Base-by-base conservation (phyloP, 1,284 basidiomycete genomes). In the Rhodotorula sp. region DNA sequence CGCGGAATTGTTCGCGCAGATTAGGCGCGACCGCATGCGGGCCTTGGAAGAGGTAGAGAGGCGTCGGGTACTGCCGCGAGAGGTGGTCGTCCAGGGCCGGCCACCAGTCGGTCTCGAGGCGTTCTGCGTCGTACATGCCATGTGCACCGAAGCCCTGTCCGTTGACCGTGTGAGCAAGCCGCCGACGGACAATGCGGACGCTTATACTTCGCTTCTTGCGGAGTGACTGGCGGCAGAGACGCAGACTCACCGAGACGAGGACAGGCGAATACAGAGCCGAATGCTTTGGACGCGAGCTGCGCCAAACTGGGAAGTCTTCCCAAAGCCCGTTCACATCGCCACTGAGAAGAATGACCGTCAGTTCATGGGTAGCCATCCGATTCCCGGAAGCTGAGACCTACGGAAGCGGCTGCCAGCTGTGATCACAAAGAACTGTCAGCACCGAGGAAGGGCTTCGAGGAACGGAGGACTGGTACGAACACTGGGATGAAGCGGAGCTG, bases 21-120 rank as follows among this genome's bases (percentile, higher is more conserved):
- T 67, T 61, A 4, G 3, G 23, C 7, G 45, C 52, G 3, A 53
- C 53, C 10, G n/a, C n/a, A 53, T 67, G 64, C 14, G 56, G 56
- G 3, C 64, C 64, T 7, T 19, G 17, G 49, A 66, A 66, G 57
- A 66, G 57, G 48, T 66, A 52, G 13, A 58, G 49, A 3, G 64
- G 56, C 3, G 41, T 9, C 1, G 64, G 64, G 64, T 53, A 59
- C n/a, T 27, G 41, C 17, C 42, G 57, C 25, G 48, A 52, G 49
- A 66, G 49, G n/a, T n/a, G 44, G 17, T 27, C 23, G 58, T n/a
- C 45, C 7, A 16, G 7, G 13, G 45, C 25, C 7, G 45, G 45
- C 58, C 58, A 59, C n/a, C 23, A 23, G 23, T 19, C 25, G 25
- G 2, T 7, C 25, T 59, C 44, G n/a, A 27, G 58, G n/a, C 14